Conservation (phyloP, 768 basidiomycete species). For the Lentinula aciculospora region DNA sequence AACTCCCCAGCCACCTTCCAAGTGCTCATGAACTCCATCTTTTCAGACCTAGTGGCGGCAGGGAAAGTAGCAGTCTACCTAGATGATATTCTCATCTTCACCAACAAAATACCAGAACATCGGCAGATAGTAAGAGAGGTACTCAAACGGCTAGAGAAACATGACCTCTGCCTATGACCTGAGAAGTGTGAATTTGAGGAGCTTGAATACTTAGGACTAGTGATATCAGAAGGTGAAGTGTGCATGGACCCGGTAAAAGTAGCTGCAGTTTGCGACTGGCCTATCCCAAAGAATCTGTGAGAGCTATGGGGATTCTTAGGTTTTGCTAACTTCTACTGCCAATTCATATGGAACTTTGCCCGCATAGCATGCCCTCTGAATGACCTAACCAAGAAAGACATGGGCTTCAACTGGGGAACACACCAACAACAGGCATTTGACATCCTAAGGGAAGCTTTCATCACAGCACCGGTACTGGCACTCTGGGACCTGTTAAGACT, state of each 20-base stretch:
- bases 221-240: background rate
- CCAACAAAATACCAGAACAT: too few species aligned
- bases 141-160: constrained; percentile 11
- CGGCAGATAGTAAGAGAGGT: constrained; percentile 11
- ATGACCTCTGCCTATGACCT: constrained; percentile 18
- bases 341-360: too few species aligned
- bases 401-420: too few species aligned
- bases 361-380: too few species aligned
- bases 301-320: constrained; percentile 26
- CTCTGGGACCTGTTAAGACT: too few species aligned
- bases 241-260: background rate
- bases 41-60: constrained; percentile 18
- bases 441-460: too few species aligned
- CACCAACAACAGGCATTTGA: too few species aligned
- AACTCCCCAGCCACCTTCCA: constrained; percentile 26
- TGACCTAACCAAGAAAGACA: too few species aligned
- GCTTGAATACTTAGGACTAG: too few species aligned
- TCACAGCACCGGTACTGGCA: too few species aligned
- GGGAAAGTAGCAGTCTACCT: constrained; percentile 24
- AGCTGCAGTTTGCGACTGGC: constrained; percentile 18
- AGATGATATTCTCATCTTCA: constrained; percentile 24
- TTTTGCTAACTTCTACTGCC: constrained; percentile 21
- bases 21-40: constrained; percentile 28
- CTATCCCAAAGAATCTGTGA: constrained; percentile 12
- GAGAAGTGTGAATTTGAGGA: constrained; percentile 13